Conservation (phyloP, 2,329 filamentous ascomycete species). For the Hawksworthiomyces lignivorus region DNA sequence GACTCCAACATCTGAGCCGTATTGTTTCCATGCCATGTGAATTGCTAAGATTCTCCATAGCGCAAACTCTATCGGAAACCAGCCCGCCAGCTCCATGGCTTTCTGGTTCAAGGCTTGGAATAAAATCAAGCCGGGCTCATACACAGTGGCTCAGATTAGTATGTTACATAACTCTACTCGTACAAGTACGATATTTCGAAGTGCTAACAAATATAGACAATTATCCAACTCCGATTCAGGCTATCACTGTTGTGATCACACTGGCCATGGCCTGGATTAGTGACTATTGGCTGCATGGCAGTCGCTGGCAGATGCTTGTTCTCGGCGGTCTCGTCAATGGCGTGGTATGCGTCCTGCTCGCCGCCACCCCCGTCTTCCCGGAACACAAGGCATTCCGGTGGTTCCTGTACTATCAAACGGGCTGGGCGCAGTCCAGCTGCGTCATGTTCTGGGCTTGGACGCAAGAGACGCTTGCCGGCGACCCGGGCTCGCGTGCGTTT, state of each 20-base stretch:
- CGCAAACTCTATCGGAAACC: slow-evolving; percentile 8
- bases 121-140: slow-evolving; percentile 8
- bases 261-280: slow-evolving; percentile 9
- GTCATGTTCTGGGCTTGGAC: slow-evolving; percentile 15
- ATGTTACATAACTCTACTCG: background rate
- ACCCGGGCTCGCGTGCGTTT: slow-evolving; percentile 10
- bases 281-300: slow-evolving; percentile 7
- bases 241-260: slow-evolving; percentile 6
- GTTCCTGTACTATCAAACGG: slow-evolving; percentile 12
- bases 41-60: no score
- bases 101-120: slow-evolving; percentile 15
- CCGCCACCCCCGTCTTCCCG: slow-evolving; percentile 10
- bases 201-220: slow-evolving; percentile 7
- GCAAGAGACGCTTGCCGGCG: slow-evolving; percentile 10
- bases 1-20: no score
- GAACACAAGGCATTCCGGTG: slow-evolving; percentile 8
- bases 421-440: slow-evolving; percentile 4
- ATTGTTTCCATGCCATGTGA: no score
- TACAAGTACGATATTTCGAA: no score
- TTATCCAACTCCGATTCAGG: slow-evolving; percentile 12
- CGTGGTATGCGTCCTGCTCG: slow-evolving; percentile 6
- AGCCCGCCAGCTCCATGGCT: slow-evolving; percentile 10
- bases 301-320: slow-evolving; percentile 10
- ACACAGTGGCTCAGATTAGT: slow-evolving; percentile 12
- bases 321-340: background rate